These are phyloP conservation scores for Colletotrichum tropicicola DNA, from an alignment of 2,329 filamentous ascomycete genomes.

Conservation along the genomic window DNA sequence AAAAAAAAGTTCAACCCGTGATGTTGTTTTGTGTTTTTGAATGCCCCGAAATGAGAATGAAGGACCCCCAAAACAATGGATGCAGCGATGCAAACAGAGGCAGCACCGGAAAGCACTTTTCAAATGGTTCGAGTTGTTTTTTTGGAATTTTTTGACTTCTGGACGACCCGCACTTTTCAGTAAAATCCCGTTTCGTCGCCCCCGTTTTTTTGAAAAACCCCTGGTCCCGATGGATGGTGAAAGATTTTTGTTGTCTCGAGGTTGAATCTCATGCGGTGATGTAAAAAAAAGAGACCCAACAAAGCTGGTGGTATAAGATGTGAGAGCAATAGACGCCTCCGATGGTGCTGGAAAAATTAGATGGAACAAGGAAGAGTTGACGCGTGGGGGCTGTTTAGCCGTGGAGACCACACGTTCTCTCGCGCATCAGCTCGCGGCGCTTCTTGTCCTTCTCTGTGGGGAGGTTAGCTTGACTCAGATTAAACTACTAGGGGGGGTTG, in stretches of 20 bases:
- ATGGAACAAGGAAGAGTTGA: constrained; percentile 18
- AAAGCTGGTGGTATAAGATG: constrained; percentile 31
- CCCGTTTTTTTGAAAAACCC: constrained; percentile 8
- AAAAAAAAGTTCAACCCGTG: neutral
- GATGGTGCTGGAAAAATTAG: constrained; percentile 18
- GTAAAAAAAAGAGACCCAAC: constrained; percentile 9
- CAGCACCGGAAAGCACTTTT: constrained; percentile 9
- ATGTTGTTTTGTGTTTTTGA: neutral
- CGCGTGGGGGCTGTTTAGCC: neutral
- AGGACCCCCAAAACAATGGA: neutral
- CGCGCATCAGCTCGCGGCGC: constrained; percentile 72
- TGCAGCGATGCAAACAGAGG: neutral
- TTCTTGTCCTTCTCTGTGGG: constrained; percentile 71
- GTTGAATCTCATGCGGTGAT: neutral
- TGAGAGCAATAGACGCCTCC: constrained; percentile 26
- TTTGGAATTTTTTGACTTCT: neutral
- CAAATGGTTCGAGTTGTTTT: neutral
- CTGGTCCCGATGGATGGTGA: constrained; percentile 19
- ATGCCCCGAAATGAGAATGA: neutral
- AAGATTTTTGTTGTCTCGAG: neutral
- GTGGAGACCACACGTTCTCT: constrained; percentile 63
- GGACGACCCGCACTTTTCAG: neutral
- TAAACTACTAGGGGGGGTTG: neutral
- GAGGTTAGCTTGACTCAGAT: constrained; percentile 40
- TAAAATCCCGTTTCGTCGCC: constrained; percentile 4